Percentiles rank a stretch among this genome's conserved stretches.
phyloP scores from a whole-genome alignment of 768 basidiomycete species.

The Trametes coccinea region DNA sequence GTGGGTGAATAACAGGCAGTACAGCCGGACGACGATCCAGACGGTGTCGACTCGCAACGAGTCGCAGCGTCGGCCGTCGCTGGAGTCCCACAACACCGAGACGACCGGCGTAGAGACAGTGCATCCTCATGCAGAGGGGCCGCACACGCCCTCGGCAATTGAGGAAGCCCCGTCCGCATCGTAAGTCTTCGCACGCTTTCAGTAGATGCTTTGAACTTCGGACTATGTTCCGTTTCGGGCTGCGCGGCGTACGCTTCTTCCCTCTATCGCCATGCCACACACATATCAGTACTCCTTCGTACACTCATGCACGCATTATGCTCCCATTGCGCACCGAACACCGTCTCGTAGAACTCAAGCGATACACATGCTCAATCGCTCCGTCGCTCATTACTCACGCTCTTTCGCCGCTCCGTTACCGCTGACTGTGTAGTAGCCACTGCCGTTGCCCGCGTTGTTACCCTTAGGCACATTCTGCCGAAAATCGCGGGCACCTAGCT shows the following conservation, averaged over 20 bases:
- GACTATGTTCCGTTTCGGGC: neutral
- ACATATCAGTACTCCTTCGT: neutral
- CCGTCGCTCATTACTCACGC: conserved; percentile 7
- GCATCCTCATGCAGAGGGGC: neutral
- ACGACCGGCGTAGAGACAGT: conserved; percentile 1
- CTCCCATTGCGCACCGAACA: neutral
- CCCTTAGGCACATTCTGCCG: neutral
- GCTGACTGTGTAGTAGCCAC: neutral
- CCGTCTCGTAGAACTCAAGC: neutral
- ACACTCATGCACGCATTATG: neutral
- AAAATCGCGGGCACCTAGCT: neutral
- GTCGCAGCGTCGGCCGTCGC: conserved; percentile 2
- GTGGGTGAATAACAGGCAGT: conserved; percentile 25
- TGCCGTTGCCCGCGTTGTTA: neutral
- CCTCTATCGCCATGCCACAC: neutral
- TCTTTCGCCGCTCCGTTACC: neutral
- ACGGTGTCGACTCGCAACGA: conserved; percentile 16
- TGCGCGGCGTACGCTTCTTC: conserved; percentile 3
- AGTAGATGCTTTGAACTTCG: neutral
- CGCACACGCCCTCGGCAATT: too few species aligned
- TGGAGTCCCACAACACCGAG: conserved; percentile 11
- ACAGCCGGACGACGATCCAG: conserved; percentile 26
- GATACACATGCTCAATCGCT: neutral
- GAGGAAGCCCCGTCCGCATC: too few species aligned
- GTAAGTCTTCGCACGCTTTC: neutral